These are phyloP conservation scores for Biscutella laevigata DNA, from an alignment of 441 rosid species.

Conservation along the genomic window DNA sequence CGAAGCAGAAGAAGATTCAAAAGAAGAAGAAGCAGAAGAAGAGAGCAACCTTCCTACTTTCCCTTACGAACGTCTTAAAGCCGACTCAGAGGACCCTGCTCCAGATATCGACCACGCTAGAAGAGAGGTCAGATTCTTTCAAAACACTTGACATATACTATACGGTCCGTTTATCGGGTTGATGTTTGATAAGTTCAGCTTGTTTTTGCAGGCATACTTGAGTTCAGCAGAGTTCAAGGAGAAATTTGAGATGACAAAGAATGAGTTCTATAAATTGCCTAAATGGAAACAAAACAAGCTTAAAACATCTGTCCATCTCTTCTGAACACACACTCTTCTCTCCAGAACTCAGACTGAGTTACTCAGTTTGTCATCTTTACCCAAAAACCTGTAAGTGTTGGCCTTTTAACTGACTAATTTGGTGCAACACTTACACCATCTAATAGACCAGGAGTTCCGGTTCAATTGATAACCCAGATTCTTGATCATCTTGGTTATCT, in stretches of 20 bases:
- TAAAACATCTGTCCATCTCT: constrained; percentile 74
- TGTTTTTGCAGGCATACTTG: constrained; percentile 62
- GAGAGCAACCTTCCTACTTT: constrained; percentile 68
- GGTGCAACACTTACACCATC: background rate
- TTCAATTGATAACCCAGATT: background rate
- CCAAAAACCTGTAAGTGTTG: constrained; percentile 17
- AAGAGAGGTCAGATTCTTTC: constrained; percentile 59
- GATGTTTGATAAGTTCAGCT: background rate
- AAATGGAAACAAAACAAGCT: constrained; percentile 99
- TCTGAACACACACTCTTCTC: constrained; percentile 40
- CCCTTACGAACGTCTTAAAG: constrained; percentile 73
- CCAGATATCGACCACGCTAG: constrained; percentile 79
- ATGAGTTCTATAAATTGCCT: constrained; percentile 72
- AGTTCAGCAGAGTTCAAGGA: constrained; percentile 69
- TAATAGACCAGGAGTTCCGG: background rate
- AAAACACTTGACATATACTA: background rate
- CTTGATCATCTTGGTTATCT: background rate
- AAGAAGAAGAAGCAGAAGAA: constrained; percentile 82
- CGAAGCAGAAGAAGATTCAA: constrained; percentile 72
- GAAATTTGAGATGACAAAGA: constrained; percentile 86
- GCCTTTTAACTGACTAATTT: background rate
- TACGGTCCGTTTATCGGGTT: background rate
- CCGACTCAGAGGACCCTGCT: constrained; percentile 54
- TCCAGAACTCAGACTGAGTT: constrained; percentile 9
- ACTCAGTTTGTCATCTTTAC: constrained; percentile 23